These are phyloP conservation scores for Pterocarpus macrocarpus DNA, from an alignment of 306 rosid genomes.

Conservation along the genomic window DNA sequence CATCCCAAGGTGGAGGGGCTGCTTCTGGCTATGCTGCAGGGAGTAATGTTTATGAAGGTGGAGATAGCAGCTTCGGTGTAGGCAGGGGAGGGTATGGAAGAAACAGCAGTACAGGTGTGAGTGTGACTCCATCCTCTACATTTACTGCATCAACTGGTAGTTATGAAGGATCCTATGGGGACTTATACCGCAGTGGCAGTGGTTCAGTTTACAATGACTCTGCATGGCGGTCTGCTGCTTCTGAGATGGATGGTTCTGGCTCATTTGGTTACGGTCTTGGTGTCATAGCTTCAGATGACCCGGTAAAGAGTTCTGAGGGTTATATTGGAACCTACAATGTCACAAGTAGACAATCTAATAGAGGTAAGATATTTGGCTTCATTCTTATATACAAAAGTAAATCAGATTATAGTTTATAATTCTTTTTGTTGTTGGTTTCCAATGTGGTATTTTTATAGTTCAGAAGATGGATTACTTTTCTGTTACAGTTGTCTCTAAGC, in stretches of 20 bases:
- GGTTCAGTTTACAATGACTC: slow-evolving; percentile 77
- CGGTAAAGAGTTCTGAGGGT: slow-evolving; percentile 77
- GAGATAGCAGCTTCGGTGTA: slow-evolving; percentile 73
- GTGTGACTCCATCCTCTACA: slow-evolving; percentile 58
- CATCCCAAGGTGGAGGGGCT: slow-evolving; percentile 73
- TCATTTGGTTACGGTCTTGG: slow-evolving; percentile 82
- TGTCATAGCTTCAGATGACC: slow-evolving; percentile 73
- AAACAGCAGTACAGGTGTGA: slow-evolving; percentile 59
- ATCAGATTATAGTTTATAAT: slow-evolving; percentile 21
- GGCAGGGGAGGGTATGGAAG: slow-evolving; percentile 83
- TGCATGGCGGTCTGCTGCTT: slow-evolving; percentile 84
- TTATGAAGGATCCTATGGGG: slow-evolving; percentile 83
- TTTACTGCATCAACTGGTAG: slow-evolving; percentile 68
- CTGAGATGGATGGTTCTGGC: slow-evolving; percentile 84
- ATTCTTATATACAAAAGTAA: slow-evolving; percentile 36
- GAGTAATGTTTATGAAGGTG: slow-evolving; percentile 72
- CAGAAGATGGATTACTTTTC: slow-evolving; percentile 36
- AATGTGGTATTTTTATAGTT: slow-evolving; percentile 29
- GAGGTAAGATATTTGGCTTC: slow-evolving; percentile 74
- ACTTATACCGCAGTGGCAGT: slow-evolving; percentile 67
- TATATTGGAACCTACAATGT: slow-evolving; percentile 86
- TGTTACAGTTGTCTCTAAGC: slow-evolving; percentile 27
- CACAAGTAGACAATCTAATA: slow-evolving; percentile 85
- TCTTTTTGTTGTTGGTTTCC: slow-evolving; percentile 36
- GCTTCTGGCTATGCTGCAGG: slow-evolving; percentile 68